phyloP scores from a whole-genome alignment of 805 yeast species.

The Candida morakotiae region DNA sequence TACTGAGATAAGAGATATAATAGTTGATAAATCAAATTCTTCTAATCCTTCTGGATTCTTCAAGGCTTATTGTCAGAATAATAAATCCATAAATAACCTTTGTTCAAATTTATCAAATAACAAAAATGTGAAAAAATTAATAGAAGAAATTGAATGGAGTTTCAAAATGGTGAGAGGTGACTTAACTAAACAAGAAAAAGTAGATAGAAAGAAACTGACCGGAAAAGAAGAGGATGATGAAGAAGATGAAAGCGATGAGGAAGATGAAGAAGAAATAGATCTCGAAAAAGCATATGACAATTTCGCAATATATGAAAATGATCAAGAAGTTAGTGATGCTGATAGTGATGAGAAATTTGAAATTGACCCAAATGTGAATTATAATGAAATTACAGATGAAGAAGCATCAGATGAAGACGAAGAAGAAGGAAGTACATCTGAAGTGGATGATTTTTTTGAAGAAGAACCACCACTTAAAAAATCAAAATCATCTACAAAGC shows the following conservation, averaged over 20 bases:
- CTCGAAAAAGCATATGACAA: slow-evolving; percentile 27
- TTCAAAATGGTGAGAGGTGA: slow-evolving; percentile 46
- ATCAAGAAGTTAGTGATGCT: slow-evolving; percentile 22
- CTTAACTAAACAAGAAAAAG: slow-evolving; percentile 34
- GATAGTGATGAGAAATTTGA: slow-evolving; percentile 21
- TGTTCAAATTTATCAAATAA: slow-evolving; percentile 48
- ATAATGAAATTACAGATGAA: slow-evolving; percentile 64
- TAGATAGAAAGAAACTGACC: slow-evolving; percentile 19
- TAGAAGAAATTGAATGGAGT: slow-evolving; percentile 40
- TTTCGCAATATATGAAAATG: slow-evolving; percentile 35
- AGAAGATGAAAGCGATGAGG: slow-evolving; percentile 19
- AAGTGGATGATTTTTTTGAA: slow-evolving; percentile 37
- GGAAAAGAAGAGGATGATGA: slow-evolving; percentile 17
- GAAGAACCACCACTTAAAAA: slow-evolving; percentile 14
- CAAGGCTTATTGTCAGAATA: slow-evolving; percentile 35
- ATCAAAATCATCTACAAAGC: slow-evolving; percentile 18
- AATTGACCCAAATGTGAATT: slow-evolving; percentile 37
- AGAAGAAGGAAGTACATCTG: slow-evolving; percentile 22
- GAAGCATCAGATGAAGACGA: slow-evolving; percentile 47
- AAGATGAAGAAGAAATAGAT: slow-evolving; percentile 14
- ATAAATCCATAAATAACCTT: slow-evolving; percentile 39
- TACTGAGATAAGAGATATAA: slow-evolving; percentile 19
- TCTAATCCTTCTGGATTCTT: slow-evolving; percentile 47
- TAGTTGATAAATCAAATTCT: slow-evolving; percentile 23
- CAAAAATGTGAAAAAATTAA: slow-evolving; percentile 30